These are phyloP conservation scores for Salmacisia buchloeana DNA, from an alignment of 1,284 basidiomycete genomes.

Conservation along the genomic window DNA sequence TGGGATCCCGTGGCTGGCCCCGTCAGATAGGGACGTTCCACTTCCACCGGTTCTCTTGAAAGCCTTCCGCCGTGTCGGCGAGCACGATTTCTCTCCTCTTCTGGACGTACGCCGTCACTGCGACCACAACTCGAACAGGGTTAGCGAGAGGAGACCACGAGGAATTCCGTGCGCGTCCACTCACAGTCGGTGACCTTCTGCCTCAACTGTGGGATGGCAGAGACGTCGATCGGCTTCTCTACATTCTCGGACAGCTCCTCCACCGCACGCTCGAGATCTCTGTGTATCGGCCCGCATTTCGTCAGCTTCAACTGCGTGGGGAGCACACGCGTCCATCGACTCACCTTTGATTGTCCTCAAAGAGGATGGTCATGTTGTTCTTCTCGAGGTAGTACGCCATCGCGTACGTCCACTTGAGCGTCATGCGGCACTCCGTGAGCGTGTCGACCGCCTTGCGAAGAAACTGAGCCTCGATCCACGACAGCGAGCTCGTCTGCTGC, in stretches of 20 bases:
- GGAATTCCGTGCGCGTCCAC: conserved; percentile 58
- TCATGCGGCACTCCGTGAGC: conserved; percentile 75
- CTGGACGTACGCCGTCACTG: conserved; percentile 69
- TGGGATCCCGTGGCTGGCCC: too few species aligned
- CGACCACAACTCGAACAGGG: background rate
- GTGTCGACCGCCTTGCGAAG: conserved; percentile 95
- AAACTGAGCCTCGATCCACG: conserved; percentile 99
- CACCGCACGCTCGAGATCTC: conserved; percentile 88
- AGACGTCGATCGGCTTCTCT: conserved; percentile 80
- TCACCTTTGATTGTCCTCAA: conserved; percentile 91
- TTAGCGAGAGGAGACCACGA: background rate
- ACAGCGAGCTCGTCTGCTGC: conserved; percentile 81
- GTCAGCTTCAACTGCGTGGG: background rate
- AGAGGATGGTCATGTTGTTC: conserved; percentile 89
- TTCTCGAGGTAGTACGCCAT: conserved; percentile 90
- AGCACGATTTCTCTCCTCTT: conserved; percentile 91
- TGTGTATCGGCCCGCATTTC: conserved; percentile 40
- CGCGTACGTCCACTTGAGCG: conserved; percentile 98
- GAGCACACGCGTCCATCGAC: conserved; percentile 19
- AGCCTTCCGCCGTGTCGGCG: conserved; percentile 86
- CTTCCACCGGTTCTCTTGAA: conserved; percentile 68
- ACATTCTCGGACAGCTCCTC: conserved; percentile 88
- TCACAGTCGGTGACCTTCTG: conserved; percentile 81
- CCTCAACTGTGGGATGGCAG: conserved; percentile 72
- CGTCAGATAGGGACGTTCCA: conserved; percentile 38